Base-by-base conservation (phyloP, 2,329 filamentous ascomycete genomes). In the Rhynchosporium agropyri region DNA sequence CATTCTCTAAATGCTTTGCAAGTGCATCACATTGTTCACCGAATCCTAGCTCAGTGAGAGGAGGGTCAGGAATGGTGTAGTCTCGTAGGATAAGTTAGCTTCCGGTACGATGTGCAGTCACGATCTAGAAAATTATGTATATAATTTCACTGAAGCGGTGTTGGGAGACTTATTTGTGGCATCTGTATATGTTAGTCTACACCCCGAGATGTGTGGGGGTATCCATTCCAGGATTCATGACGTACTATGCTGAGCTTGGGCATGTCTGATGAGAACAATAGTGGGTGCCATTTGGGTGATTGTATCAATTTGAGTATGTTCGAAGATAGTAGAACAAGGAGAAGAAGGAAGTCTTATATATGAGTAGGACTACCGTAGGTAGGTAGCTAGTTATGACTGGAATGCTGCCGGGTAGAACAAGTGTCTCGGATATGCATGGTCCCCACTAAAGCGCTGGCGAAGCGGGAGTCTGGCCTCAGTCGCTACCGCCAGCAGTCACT, bases 251-350 rank as follows among this genome's bases (percentile, higher is more conserved):
- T 73, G 45, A 43, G 77, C 77, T 72, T 79, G 71, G 29, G 75
- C 77, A 62, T 79, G 77, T 54, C 77, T 72, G 63, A 79, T 77
- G 5, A 79, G 65, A 63, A 79, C 75, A n/a, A 79, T 68, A 4
- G 73, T 72, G 5, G 77, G 77, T 13, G 77, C 67, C 77, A 79
- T 79, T 31, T 63, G 66, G 62, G 38, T 51, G 9, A 20, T 9
- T 13, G 48, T 48, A 20, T 48, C n/a, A 9, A 13, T n/a, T 26
- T 57, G 2, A 20, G 31, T 15, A 7, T 48, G 12, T 42, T 10
- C 40, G 36, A 31, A 13, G 48, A 38, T 43, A 45, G 29, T 20
- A 4, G 31, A 33, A 29, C 9, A 9, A 46, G 31, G 31, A 31
- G 56, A 54, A 48, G 15, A 56, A 56, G 38, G 43, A 40, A 26